phyloP scores from a whole-genome alignment of 2,329 filamentous ascomycete species.

The Penicillium sp. region DNA sequence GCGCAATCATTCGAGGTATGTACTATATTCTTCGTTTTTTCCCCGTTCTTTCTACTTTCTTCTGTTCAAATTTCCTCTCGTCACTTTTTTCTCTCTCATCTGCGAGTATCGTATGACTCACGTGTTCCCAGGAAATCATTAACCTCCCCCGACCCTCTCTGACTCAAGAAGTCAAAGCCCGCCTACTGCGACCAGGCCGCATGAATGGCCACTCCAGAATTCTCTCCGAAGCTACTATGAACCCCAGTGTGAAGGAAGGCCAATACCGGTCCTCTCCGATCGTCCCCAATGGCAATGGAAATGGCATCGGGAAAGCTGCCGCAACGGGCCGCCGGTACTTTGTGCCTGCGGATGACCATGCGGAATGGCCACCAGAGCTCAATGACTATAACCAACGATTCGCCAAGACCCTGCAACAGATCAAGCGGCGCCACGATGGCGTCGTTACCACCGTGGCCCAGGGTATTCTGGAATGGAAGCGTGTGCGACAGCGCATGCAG shows the following conservation, averaged over 20 bases:
- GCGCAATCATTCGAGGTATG: constrained; percentile 97
- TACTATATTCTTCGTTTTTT: neutral
- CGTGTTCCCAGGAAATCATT: constrained; percentile 73
- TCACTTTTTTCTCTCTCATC: neutral
- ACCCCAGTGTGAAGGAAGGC: constrained; percentile 83
- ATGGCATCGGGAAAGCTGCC: constrained; percentile 55
- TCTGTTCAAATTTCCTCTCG: neutral
- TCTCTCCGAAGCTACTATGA: constrained; percentile 80
- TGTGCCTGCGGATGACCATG: constrained; percentile 82
- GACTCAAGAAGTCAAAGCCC: constrained; percentile 71
- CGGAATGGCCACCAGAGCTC: constrained; percentile 90
- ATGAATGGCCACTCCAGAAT: constrained; percentile 61
- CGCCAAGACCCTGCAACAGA: constrained; percentile 82
- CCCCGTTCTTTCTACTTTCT: neutral
- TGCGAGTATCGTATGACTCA: constrained; percentile 14
- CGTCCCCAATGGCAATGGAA: constrained; percentile 42
- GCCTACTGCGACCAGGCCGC: constrained; percentile 61
- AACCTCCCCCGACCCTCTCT: constrained; percentile 76
- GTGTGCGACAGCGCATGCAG: constrained; percentile 92
- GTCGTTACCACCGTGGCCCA: constrained; percentile 98
- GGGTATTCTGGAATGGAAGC: constrained; percentile 97
- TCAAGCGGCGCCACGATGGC: constrained; percentile 93
- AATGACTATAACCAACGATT: constrained; percentile 93
- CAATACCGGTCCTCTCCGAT: constrained; percentile 65
- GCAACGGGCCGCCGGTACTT: constrained; percentile 71